Percentiles rank a stretch among this genome's conserved stretches.
These are phyloP conservation scores for Cryphonectria nitschkei DNA, from an alignment of 2,329 filamentous ascomycete species.

Conservation along the genomic window DNA sequence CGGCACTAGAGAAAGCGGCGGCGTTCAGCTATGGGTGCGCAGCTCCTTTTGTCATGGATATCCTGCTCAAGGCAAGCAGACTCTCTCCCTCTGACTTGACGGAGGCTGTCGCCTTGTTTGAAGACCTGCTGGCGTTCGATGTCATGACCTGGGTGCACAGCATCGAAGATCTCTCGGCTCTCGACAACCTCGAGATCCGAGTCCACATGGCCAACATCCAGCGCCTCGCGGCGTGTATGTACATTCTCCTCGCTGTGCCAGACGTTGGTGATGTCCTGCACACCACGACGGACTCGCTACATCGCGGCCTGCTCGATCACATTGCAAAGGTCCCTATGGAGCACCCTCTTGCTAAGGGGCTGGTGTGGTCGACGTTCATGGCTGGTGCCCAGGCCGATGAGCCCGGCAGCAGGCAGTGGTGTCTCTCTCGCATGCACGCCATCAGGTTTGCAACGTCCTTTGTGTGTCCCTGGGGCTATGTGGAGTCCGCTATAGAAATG, in stretches of 20 bases:
- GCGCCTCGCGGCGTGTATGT: slow-evolving; percentile 50
- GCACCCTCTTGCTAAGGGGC: slow-evolving; percentile 59
- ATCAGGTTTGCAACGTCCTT: slow-evolving; percentile 41
- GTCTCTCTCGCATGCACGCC: slow-evolving; percentile 46
- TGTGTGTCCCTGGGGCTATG: slow-evolving; percentile 53
- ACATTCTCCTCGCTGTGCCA: slow-evolving; percentile 46
- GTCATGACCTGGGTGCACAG: slow-evolving; percentile 46
- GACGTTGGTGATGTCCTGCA: slow-evolving; percentile 2
- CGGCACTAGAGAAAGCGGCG: slow-evolving; percentile 45
- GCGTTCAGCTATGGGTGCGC: slow-evolving; percentile 53
- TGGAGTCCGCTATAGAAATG: slow-evolving; percentile 51
- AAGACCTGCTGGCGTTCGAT: slow-evolving; percentile 45
- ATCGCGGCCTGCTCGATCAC: slow-evolving; percentile 50
- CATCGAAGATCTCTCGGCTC: slow-evolving; percentile 40
- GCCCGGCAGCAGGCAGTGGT: slow-evolving; percentile 49
- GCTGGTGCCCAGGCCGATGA: slow-evolving; percentile 56
- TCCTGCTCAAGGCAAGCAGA: slow-evolving; percentile 47
- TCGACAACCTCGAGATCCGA: slow-evolving; percentile 43
- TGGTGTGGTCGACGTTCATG: slow-evolving; percentile 60
- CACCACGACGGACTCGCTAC: slow-evolving; percentile 39
- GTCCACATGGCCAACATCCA: slow-evolving; percentile 48
- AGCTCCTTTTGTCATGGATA: slow-evolving; percentile 48
- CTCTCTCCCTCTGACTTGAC: slow-evolving; percentile 39
- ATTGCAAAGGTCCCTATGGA: slow-evolving; percentile 51
- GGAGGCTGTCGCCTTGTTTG: slow-evolving; percentile 41